Percentiles rank a stretch among this genome's conserved stretches.
phyloP scores from a whole-genome alignment of 2,329 filamentous ascomycete genomes.

The Alternaria gansuensis region DNA sequence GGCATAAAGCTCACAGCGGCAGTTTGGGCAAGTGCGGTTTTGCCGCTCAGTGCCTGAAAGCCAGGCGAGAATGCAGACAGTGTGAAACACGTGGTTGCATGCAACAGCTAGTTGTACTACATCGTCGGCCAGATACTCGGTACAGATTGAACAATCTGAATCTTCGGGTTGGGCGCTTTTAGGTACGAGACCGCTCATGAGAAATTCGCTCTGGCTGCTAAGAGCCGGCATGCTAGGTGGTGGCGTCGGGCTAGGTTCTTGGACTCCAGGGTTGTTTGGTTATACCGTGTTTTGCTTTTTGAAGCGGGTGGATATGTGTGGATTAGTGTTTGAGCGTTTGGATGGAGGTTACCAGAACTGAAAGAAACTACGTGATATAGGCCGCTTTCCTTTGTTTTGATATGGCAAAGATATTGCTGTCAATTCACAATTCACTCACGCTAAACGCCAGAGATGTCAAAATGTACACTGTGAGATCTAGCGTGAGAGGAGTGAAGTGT shows the following conservation, averaged over 20 bases:
- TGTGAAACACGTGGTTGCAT: slow-evolving; percentile 13
- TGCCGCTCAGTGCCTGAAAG: neutral
- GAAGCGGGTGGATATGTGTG: neutral
- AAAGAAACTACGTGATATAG: neutral
- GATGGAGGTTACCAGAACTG: neutral
- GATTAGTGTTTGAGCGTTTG: neutral
- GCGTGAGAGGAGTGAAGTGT: neutral
- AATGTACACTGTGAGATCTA: neutral
- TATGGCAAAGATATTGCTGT: neutral
- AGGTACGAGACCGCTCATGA: slow-evolving; percentile 4
- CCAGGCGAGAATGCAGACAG: slow-evolving; percentile 10
- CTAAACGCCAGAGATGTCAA: neutral
- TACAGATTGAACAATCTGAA: slow-evolving; percentile 2
- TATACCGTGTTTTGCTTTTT: neutral
- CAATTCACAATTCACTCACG: neutral
- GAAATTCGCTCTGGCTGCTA: slow-evolving; percentile 13
- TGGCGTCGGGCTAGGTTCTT: neutral
- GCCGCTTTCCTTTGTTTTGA: neutral
- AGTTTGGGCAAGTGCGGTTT: slow-evolving; percentile 11
- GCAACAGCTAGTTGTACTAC: slow-evolving; percentile 8
- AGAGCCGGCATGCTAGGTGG: slow-evolving; percentile 4
- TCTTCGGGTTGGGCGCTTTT: neutral
- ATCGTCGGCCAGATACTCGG: neutral
- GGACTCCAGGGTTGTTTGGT: neutral
- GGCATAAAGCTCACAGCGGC: slow-evolving; percentile 9